A percentile compares a stretch with the other conserved stretches of the same genome.
phyloP scores from a whole-genome alignment of 176 grass and related monocot genomes.

The Melocanna baccifera region DNA sequence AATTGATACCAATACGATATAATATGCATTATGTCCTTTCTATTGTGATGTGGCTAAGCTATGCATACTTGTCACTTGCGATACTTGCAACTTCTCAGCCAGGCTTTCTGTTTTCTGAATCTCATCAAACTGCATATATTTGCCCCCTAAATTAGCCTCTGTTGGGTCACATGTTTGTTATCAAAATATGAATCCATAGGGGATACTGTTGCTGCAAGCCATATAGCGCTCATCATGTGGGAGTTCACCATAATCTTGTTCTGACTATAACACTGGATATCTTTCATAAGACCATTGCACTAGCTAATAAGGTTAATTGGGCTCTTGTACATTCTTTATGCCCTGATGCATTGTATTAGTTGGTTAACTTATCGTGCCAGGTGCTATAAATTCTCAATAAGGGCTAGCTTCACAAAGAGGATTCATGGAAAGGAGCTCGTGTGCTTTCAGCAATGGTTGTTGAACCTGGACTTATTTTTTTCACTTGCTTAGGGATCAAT shows the following conservation, averaged over 20 bases:
- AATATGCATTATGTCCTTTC: background rate
- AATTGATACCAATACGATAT: background rate
- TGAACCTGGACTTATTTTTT: background rate
- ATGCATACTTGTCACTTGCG: background rate
- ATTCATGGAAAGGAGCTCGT: background rate
- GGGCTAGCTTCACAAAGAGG: background rate
- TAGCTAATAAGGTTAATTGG: background rate
- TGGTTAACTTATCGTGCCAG: background rate
- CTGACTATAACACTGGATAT: background rate
- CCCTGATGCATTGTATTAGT: background rate
- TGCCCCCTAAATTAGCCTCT: background rate
- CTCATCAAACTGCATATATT: background rate
- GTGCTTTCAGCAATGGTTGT: background rate
- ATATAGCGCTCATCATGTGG: background rate
- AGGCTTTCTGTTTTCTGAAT: background rate
- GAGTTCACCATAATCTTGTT: background rate
- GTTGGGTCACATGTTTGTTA: slow-evolving; percentile 9
- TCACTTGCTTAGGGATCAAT: background rate
- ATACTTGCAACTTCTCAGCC: background rate
- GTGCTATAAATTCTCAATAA: background rate
- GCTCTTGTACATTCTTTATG: background rate
- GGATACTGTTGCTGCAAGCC: background rate
- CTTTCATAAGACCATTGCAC: background rate
- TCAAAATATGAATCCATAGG: background rate
- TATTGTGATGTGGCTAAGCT: background rate